phyloP scores from a whole-genome alignment of 2,329 filamentous ascomycete species.

The Fusarium armeniacum region DNA sequence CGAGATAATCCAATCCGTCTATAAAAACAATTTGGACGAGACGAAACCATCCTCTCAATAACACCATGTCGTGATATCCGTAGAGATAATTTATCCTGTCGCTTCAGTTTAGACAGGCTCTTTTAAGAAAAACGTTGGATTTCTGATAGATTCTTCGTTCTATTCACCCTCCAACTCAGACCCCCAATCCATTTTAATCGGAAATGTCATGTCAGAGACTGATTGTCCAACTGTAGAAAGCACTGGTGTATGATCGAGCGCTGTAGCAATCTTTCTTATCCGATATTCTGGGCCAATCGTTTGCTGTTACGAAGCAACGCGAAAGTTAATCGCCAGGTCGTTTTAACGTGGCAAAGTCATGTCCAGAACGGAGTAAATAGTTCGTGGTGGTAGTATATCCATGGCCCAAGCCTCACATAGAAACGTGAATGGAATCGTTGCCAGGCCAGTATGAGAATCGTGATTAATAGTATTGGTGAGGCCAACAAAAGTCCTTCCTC shows the following conservation, averaged over 20 bases:
- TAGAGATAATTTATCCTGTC: not conserved
- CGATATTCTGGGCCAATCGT: not conserved
- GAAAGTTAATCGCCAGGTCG: not conserved
- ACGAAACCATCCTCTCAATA: not conserved
- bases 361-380: not conserved
- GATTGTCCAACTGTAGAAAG: not conserved
- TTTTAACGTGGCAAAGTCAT: not conserved
- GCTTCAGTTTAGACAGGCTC: not conserved
- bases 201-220: not conserved
- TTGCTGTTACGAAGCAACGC: no score
- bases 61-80: not conserved
- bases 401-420: not conserved
- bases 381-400: not conserved
- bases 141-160: not conserved
- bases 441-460: not conserved
- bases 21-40: not conserved
- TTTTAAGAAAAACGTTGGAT: fast-evolving
- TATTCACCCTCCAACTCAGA: no score
- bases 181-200: not conserved
- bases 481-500: not conserved
- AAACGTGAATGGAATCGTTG: constrained; percentile 2
- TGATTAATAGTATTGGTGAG: not conserved
- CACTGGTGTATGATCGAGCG: not conserved
- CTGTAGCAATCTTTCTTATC: no score
- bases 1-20: not conserved